These are phyloP conservation scores for Fonsecaea nubica DNA, from an alignment of 2,329 filamentous ascomycete genomes.

Conservation along the genomic window DNA sequence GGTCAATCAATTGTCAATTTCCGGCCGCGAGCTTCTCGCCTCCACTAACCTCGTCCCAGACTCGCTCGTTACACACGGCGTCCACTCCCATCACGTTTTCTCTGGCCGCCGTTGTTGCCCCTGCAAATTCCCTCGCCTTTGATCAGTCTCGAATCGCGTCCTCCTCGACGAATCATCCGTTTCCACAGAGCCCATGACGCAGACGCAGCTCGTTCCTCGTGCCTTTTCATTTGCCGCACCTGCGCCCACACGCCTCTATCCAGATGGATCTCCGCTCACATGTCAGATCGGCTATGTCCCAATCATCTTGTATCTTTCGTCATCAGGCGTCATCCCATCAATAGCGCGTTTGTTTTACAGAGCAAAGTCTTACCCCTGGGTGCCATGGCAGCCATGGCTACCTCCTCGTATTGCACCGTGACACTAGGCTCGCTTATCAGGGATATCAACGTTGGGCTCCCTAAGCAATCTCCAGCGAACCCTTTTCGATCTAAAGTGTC, in stretches of 20 bases:
- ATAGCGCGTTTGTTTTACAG: neutral
- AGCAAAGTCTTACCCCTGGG: neutral
- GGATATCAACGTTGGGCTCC: neutral
- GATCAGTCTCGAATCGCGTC: slow-evolving; percentile 11
- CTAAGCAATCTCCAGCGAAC: neutral
- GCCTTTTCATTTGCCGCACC: neutral
- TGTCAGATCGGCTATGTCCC: neutral
- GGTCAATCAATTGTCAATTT: slow-evolving; percentile 21
- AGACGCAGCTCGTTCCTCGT: neutral
- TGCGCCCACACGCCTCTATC: neutral
- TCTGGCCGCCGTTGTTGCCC: slow-evolving; percentile 21
- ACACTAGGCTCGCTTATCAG: neutral
- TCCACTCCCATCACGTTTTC: slow-evolving; percentile 8
- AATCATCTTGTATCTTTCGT: neutral
- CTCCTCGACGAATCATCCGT: neutral
- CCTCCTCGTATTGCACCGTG: neutral
- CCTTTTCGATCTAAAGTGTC: neutral
- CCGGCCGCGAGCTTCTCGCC: slow-evolving; percentile 19
- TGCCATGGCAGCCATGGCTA: no score
- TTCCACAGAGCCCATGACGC: neutral
- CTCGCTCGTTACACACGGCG: neutral
- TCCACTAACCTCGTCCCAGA: slow-evolving; percentile 9
- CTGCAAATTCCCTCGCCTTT: slow-evolving; percentile 1
- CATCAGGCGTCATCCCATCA: neutral
- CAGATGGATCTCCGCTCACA: neutral